Percentiles rank a stretch among this genome's conserved stretches.
Conservation (phyloP, 345 rosid genomes). For the Erucastrum elatum region DNA sequence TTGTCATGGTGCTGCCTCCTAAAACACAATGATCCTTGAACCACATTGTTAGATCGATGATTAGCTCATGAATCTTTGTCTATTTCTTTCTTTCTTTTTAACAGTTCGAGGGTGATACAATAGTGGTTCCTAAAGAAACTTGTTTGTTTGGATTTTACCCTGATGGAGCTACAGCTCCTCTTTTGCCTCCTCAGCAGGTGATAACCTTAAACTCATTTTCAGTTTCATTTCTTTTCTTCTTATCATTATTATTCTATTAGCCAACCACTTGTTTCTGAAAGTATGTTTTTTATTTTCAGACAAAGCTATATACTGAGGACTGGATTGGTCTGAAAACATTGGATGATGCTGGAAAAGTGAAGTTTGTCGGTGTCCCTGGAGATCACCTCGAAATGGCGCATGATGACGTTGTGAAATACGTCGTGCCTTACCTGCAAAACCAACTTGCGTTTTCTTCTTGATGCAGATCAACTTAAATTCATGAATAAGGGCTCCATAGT, state of each 20-base stretch:
- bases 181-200: conserved; percentile 64
- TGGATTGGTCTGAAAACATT: conserved; percentile 83
- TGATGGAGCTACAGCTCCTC: conserved; percentile 68
- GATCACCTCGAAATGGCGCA: conserved; percentile 66
- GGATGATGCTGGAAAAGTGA: conserved; percentile 71
- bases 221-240: background rate
- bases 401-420: conserved; percentile 53
- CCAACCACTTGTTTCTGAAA: conserved; percentile 6
- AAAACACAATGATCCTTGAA: conserved; percentile 5
- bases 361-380: conserved; percentile 64
- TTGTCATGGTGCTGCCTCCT: conserved; percentile 63
- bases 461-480: background rate
- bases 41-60: background rate
- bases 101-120: conserved; percentile 72
- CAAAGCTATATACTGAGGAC: conserved; percentile 75
- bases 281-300: conserved; percentile 43
- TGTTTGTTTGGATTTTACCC: conserved; percentile 91
- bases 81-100: background rate
- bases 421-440: conserved; percentile 59
- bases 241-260: background rate
- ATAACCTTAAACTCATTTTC: background rate
- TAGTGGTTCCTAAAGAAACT: conserved; percentile 85
- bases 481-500: too few relatives aligned
- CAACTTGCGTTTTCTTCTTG: conserved; percentile 8
- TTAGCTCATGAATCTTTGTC: background rate